These are phyloP conservation scores for Vitis cinerea DNA, from an alignment of 164 flowering plant genomes.

Conservation along the genomic window DNA sequence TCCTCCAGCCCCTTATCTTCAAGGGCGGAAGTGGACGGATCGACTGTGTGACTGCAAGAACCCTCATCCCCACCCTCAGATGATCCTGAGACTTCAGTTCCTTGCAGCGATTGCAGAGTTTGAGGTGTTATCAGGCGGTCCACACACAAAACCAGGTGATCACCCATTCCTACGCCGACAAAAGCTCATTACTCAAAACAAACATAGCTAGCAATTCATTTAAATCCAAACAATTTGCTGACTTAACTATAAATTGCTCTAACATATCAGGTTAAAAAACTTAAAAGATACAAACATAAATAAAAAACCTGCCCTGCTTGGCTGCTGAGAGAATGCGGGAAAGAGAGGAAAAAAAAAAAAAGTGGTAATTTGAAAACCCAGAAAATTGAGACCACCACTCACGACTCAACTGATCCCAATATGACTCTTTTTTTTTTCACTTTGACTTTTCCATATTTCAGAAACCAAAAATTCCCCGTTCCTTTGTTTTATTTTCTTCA, in stretches of 20 bases:
- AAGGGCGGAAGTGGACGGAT: constrained; percentile 19
- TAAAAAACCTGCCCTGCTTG: background rate
- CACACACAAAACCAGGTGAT: constrained; percentile 54
- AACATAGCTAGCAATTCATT: background rate
- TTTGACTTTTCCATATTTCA: too few species aligned
- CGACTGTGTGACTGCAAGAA: constrained; percentile 17
- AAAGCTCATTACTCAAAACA: background rate
- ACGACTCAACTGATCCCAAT: background rate
- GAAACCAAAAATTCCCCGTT: too few species aligned
- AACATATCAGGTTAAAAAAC: background rate
- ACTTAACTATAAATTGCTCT: background rate
- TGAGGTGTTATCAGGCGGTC: constrained; percentile 47
- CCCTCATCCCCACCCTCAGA: constrained; percentile 24
- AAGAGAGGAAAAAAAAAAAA: background rate
- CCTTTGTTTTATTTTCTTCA: too few species aligned
- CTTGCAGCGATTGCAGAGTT: constrained; percentile 32
- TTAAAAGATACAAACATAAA: background rate
- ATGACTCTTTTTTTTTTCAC: too few species aligned
- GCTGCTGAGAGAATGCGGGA: background rate
- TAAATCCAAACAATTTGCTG: background rate
- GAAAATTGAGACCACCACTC: background rate
- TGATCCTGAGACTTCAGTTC: constrained; percentile 26
- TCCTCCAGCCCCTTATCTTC: constrained; percentile 21
- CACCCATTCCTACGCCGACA: constrained; percentile 39
- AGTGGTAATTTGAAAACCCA: too few species aligned